Base-by-base conservation (phyloP, 1,139 yeast species). In the Pichia sp. region DNA sequence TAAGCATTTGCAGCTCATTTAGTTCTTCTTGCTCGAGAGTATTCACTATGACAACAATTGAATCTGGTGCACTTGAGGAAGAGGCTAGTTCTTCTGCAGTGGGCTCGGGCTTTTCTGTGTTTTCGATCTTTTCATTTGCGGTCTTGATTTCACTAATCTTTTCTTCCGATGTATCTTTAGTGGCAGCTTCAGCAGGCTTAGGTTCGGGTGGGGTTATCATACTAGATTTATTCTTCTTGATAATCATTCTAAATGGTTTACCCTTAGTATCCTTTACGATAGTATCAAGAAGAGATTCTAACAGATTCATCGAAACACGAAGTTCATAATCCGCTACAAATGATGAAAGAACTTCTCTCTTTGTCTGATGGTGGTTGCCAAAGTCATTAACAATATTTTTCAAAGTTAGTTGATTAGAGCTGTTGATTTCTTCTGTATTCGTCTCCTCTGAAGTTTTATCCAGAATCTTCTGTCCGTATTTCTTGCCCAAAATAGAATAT, bases 251-350 rank as follows among this genome's bases (percentile, higher is more conserved):
- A 52, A 64, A 63, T 10, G 70, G 64, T 31, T 58, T 50, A 16
- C 71, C 67, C 4, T 60, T 49, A 0, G 64, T 70, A 20, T 69
- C 64, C 8, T 62, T 59, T 1, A 68, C 63, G 36, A 79, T 69
- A 4, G 64, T 62, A 40, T 80, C 75, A 59, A 92, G 63, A 3
- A 89, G 58, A 24, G 74, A 71, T 46, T 79, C 74, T 75, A 91
- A 77, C 1, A 90, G 71, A 14, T 75, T 69, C 57, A 89, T 66
- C 12, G 95, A 84, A 50, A 81, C 68, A 60, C 78, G 79, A 69
- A 91, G 88, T 67, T 91, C 97, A 8, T 74, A 69, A 42, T 87
- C 85, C 0, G 95, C 97, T 52, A 88, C 77, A 51, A 71, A 68
- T 0, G 81, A 62, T 0, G 90, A 77, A 14, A 74, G 48, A 4